Evolutionary conservation across 2,329 filamentous ascomycete genomes (phyloP).

Genomic region (Sporothrix euskadiensis): DNA sequence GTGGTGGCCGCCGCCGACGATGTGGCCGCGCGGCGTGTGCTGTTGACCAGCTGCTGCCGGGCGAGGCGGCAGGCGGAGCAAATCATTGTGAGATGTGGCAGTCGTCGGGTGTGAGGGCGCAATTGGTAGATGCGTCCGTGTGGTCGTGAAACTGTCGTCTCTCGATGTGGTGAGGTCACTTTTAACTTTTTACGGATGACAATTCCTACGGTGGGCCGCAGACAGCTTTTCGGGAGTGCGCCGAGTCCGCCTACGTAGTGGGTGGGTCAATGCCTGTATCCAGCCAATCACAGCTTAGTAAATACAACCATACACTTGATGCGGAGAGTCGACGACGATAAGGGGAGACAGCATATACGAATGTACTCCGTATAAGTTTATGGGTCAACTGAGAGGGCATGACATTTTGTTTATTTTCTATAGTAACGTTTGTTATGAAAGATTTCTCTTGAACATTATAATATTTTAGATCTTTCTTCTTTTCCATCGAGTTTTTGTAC

Average conservation of each 20-base stretch:
- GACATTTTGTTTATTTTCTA: too few relatives aligned
- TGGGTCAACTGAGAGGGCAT: background rate
- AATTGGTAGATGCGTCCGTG: background rate
- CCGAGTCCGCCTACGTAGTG: background rate
- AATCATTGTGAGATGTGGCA: background rate
- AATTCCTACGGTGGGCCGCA: background rate
- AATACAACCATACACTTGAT: background rate
- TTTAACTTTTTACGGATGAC: background rate
- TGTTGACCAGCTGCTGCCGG: slow-evolving; percentile 20
- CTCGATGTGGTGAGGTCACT: background rate
- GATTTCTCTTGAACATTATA: too few relatives aligned
- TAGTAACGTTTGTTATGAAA: too few relatives aligned
- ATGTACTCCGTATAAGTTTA: background rate
- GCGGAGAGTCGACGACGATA: background rate
- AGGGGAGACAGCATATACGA: background rate
- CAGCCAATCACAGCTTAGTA: background rate
- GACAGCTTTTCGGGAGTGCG: background rate
- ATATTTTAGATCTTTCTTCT: too few relatives aligned
- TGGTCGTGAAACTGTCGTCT: background rate
- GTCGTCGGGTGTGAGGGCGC: background rate
- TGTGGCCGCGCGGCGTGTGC: background rate
- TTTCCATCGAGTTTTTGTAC: too few relatives aligned
- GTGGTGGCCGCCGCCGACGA: background rate
- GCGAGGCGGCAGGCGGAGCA: slow-evolving; percentile 27
- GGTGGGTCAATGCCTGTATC: background rate